A percentile compares a stretch with the other conserved stretches of the same genome.
These are phyloP conservation scores for Chenopodium suecicum DNA, from an alignment of 148 eudicot species.

Conservation along the genomic window DNA sequence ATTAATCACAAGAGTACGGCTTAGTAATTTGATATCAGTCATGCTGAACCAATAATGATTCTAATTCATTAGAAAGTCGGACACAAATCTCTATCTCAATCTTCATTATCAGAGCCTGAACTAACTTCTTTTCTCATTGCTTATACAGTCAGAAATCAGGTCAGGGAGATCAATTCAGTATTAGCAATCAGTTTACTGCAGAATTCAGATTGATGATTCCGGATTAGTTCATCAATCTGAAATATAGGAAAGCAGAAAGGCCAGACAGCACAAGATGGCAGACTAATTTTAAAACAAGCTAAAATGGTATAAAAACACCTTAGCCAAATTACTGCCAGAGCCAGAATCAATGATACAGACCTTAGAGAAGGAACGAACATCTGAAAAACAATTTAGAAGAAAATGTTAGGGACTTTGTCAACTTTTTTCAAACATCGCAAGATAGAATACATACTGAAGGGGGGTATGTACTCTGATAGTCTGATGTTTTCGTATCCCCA, in stretches of 20 bases:
- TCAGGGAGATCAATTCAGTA: not conserved
- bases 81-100: not conserved
- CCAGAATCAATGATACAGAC: not conserved
- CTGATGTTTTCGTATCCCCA: too few relatives aligned
- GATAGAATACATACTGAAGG: too few relatives aligned
- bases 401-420: not conserved
- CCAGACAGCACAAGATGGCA: not conserved
- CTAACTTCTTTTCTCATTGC: conserved; percentile 4
- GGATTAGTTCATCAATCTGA: not conserved
- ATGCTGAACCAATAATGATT: not conserved
- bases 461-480: too few relatives aligned
- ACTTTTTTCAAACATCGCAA: not conserved
- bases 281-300: not conserved
- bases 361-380: not conserved
- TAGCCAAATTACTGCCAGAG: too few relatives aligned
- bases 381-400: not conserved
- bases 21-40: not conserved
- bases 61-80: not conserved
- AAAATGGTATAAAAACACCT: not conserved
- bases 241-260: not conserved
- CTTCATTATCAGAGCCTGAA: not conserved
- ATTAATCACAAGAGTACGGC: not conserved
- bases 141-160: not conserved
- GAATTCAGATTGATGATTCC: not conserved
- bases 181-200: not conserved